Base-by-base conservation (phyloP, 2,329 filamentous ascomycete species). In the Thelonectria discophora region DNA sequence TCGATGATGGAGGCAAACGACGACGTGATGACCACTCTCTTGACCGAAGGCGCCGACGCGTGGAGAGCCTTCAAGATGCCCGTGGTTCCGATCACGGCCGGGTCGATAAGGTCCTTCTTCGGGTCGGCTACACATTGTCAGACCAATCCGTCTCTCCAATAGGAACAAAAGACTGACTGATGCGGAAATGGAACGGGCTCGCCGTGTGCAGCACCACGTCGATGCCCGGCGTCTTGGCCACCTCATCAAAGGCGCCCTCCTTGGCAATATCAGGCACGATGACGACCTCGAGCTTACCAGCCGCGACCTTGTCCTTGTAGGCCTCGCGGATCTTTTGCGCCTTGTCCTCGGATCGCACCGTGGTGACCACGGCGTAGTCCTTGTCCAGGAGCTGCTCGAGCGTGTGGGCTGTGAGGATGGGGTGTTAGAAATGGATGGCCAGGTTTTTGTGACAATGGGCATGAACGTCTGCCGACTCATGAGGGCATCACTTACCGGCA, bases 241-340 rank as follows among this genome's bases (percentile, higher is more conserved):
- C 86, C 69, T 88, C 81, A 69, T 92, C 88, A 73, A 97, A 97
- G 59, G 93, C 92, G 57, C 84, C 83, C 45, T 87, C 83, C 71
- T 88, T 77, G 3, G 91, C 90, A 67, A 97, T 91, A 73, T 97
- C 92, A 17, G 89, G 86, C 21, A 96, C 92, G 68, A 95, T 88
- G 57, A 75, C 79, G 12, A 84, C 78, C 32, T 76, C 70, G 17
- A 88, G 81, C 32, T 79, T 77, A 13, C 80, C 78, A 60, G 70
- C 71, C 61, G 80, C 72, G 18, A 75, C 73, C 2, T 81, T 77
- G 71, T 63, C 60, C 7, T 60, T 62, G 48, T 86, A 79, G 10
- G 83, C 81, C 53, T 78, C 76, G 48, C 80, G 80, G 63, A 88
- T 83, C 67, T 79, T 80, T 46, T 78, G 67, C 17, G 84, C 84